phyloP scores from a whole-genome alignment of 2,329 filamentous ascomycete species.

The Chaetothyriales sp. region DNA sequence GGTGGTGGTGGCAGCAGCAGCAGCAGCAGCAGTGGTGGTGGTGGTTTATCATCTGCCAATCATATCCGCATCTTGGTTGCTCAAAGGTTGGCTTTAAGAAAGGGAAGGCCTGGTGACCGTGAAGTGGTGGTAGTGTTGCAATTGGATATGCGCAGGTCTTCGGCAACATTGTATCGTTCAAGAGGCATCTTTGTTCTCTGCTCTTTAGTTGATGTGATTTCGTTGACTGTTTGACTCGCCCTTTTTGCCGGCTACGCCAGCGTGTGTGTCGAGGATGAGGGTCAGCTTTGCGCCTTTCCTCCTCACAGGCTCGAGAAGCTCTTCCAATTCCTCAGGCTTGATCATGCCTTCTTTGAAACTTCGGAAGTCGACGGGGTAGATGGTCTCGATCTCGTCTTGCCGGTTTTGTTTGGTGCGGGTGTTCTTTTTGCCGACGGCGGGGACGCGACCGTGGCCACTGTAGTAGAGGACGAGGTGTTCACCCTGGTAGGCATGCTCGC shows the following conservation, averaged over 20 bases:
- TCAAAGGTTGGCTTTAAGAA: background rate
- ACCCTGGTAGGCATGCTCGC: background rate
- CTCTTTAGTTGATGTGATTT: background rate
- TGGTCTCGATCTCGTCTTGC: background rate
- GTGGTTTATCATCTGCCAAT: background rate
- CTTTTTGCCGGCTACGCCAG: background rate
- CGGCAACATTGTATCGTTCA: background rate
- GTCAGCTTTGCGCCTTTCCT: background rate
- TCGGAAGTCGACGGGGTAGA: constrained; percentile 1
- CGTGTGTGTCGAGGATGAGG: background rate
- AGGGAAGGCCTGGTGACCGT: background rate
- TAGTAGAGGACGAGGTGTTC: background rate
- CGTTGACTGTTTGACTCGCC: background rate
- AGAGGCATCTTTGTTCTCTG: background rate
- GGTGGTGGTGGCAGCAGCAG: no score
- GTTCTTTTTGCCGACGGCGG: background rate
- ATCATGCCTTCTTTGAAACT: background rate
- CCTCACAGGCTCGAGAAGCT: background rate
- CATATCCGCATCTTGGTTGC: background rate
- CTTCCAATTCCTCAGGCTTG: background rate
- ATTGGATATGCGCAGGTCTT: background rate
- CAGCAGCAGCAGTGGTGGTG: no score
- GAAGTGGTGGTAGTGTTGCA: background rate
- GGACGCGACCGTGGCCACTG: background rate
- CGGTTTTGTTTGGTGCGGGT: background rate